Percentiles rank a stretch among this genome's conserved stretches.
These are phyloP conservation scores for Pseudonitzschia multistriata DNA, from an alignment of 108 stramenopile genomes.

Conservation along the genomic window DNA sequence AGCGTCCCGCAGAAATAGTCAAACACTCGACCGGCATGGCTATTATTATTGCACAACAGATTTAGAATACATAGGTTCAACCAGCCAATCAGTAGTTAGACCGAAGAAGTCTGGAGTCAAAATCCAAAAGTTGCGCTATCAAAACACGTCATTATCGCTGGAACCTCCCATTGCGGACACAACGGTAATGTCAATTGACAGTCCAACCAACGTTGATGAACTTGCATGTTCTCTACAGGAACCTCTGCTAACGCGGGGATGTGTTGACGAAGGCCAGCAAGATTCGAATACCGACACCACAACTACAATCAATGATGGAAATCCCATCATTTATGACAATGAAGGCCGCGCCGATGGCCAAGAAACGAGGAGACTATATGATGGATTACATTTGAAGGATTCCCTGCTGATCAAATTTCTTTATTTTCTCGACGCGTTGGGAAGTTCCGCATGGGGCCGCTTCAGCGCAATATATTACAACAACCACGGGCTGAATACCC, in stretches of 20 bases:
- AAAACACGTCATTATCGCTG: too few relatives aligned
- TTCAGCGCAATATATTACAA: slow-evolving; percentile 52
- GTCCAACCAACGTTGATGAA: slow-evolving; percentile 3
- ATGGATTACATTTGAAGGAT: slow-evolving; percentile 29
- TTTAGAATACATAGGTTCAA: too few relatives aligned
- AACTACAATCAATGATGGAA: background rate
- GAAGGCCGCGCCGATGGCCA: background rate
- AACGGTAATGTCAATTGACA: background rate
- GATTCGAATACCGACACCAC: background rate
- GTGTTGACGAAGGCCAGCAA: background rate
- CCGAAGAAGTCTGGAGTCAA: too few relatives aligned
- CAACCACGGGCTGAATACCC: slow-evolving; percentile 30
- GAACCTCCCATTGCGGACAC: background rate
- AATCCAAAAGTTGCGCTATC: too few relatives aligned
- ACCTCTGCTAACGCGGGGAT: background rate
- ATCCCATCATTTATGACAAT: background rate
- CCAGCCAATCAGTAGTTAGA: too few relatives aligned
- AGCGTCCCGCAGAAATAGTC: too few relatives aligned
- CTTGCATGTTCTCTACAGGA: slow-evolving; percentile 5
- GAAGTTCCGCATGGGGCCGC: slow-evolving; percentile 49
- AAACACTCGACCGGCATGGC: too few relatives aligned
- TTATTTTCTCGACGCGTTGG: slow-evolving; percentile 47
- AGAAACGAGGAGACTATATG: slow-evolving; percentile 7
- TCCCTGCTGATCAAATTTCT: slow-evolving; percentile 41
- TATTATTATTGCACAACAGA: too few relatives aligned